These are phyloP conservation scores for Xylaria sp. DNA, from an alignment of 2,329 filamentous ascomycete genomes.

Conservation along the genomic window DNA sequence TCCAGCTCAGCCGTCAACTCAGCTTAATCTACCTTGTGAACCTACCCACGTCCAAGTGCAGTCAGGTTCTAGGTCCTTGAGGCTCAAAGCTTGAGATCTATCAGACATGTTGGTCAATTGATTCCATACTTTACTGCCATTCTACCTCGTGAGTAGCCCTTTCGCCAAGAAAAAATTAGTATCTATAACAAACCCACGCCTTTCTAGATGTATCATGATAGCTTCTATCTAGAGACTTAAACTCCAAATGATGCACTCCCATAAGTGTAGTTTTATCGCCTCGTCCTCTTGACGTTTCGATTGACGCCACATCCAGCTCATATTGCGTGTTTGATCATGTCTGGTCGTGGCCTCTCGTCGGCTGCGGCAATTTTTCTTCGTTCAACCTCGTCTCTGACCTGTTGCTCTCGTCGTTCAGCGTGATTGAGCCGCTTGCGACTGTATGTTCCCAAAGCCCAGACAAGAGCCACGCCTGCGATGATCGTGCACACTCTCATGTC, in stretches of 20 bases:
- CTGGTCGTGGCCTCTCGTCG: background rate
- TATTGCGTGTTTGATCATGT: background rate
- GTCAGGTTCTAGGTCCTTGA: background rate
- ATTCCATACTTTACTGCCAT: background rate
- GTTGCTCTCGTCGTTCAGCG: slow-evolving; percentile 44
- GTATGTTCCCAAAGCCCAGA: slow-evolving; percentile 56
- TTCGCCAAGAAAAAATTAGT: background rate
- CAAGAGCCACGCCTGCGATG: slow-evolving; percentile 54
- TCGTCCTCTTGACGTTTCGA: background rate
- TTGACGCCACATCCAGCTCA: background rate
- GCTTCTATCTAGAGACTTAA: background rate
- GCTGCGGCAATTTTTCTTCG: slow-evolving; percentile 37
- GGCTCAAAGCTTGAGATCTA: background rate
- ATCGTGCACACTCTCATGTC: slow-evolving; percentile 61
- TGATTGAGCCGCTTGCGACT: slow-evolving; percentile 49
- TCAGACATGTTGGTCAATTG: too few relatives aligned
- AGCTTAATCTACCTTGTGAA: background rate
- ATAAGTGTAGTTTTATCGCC: background rate
- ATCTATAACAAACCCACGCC: background rate
- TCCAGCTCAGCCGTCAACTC: background rate
- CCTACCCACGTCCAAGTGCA: background rate
- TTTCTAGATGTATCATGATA: background rate
- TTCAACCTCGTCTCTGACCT: slow-evolving; percentile 44
- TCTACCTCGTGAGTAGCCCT: background rate
- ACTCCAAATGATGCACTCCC: slow-evolving; percentile 21